Evolutionary conservation across 2,329 filamentous ascomycete species (phyloP), one percentile per base, ranked within the genome.

Genomic region (Rutstroemia sp.): DNA sequence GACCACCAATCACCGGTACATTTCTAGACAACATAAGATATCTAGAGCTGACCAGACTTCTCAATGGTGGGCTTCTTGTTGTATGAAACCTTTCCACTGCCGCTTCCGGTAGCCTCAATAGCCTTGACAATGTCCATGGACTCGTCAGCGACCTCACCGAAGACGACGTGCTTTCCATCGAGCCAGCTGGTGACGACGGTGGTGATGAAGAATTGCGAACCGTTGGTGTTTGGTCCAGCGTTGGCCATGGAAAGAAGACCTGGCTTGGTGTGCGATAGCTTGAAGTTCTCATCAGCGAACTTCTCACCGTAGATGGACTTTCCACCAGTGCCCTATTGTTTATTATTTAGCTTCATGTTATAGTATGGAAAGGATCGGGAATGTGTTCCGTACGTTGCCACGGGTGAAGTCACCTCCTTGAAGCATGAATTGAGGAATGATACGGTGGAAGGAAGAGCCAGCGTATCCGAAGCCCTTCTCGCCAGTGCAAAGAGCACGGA

Each of bases 191-290:
- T 97, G n/a, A 86, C 80, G 30, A 96, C 90, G 16, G 94, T 97
- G 49, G 94, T 99, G 67, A 97, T 79, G 81, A 99, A 99, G 82
- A 99, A 99, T 70, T 99, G 94, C 52, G 90, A 95, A 69, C 94
- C 94, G 77, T 99, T 99, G 74, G 92, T 97, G 87, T 97, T 95
- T 71, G 88, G 87, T 67, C 91, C 91, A 68, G 91, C 88, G 77
- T 96, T 96, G 73, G 91, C 91, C 91, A 96, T 96, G 75, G 91
- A 95, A 65, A 96, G 82, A 67, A 92, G 81, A 78, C 86, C 88
- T 62, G 87, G 86, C 68, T 79, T 77, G 73, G 74, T 75, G 83
- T 96, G 91, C 79, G 83, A 85, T 65, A 79, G 71, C 61, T 75
- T 71, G 81, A 95, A 95, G 86, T 95, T 95, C 86, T 96, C 90